Base-by-base conservation (phyloP, 352 stramenopile species). In the Globisporangium paddicum region DNA sequence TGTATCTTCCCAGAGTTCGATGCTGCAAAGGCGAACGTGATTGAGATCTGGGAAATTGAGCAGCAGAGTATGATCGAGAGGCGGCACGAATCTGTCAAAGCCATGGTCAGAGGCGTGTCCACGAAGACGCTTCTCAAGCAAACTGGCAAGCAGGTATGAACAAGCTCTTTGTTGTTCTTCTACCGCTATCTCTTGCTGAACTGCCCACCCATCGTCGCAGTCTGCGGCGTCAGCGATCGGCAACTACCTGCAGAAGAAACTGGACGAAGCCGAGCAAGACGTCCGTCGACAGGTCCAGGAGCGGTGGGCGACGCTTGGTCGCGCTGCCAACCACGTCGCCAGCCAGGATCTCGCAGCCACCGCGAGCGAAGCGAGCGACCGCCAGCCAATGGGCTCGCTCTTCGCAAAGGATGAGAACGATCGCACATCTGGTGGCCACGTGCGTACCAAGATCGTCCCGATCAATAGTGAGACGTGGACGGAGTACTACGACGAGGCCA, bases 241-340 rank as follows among this genome's bases (percentile, higher is more conserved):
- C 37, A 65, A 44, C 19, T 77, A 73, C 38, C 55, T 80, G 13
- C 72, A 83, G 44, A 84, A 85, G 57, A 85, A 76, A 37, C 59
- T 83, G 4, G 64, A 75, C 21, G 51, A 62, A 6, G 74, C 67
- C 37, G 68, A 75, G 10, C 65, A 60, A 9, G 60, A 68, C 13
- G 68, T 85, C 18, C 64, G 60, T 5, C 46, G 38, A 14, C 60
- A 72, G n/a, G 76, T 73, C 23, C 54, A 58, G 18, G 60, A 79
- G 32, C 66, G 72, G 9, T 82, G 73, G 75, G 51, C 66, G 2
- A 71, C 19, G 3, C 45, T 85, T 14, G 59, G 79, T 0, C 63
- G 49, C 0, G 66, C 66, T 0, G 60, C 62, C 2, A 45, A 46
- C 0, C 54, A 70, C 16, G 37, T 68, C 14, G 59, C 62, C 3